These are phyloP conservation scores for Neoscytalidium dimidiatum DNA, from an alignment of 2,329 filamentous ascomycete species.

Conservation along the genomic window DNA sequence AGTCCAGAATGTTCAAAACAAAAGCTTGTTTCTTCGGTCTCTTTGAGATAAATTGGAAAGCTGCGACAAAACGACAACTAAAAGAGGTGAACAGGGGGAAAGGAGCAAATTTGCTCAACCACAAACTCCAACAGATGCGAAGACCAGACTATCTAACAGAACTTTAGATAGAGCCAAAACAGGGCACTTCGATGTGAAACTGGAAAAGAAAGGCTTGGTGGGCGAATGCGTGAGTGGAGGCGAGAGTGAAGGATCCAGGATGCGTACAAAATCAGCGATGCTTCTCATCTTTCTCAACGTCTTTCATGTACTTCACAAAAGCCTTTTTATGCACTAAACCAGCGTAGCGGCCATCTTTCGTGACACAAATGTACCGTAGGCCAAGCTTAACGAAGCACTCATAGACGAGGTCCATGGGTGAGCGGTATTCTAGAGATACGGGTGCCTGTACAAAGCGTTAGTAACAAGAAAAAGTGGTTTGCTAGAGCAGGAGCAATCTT, in stretches of 20 bases:
- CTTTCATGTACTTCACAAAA: slow-evolving; percentile 92
- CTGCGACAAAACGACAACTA: too few species aligned
- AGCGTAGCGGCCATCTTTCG: slow-evolving; percentile 80
- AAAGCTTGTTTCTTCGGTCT: too few species aligned
- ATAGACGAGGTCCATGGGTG: slow-evolving; percentile 92
- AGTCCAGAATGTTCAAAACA: too few species aligned
- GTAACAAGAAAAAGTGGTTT: slow-evolving; percentile 20
- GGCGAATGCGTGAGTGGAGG: background rate
- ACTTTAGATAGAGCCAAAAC: too few species aligned
- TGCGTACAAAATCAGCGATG: background rate
- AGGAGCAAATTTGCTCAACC: background rate
- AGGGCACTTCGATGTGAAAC: background rate
- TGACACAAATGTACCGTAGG: slow-evolving; percentile 86
- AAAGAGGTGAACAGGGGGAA: background rate
- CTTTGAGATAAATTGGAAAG: too few species aligned
- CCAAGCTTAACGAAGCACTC: slow-evolving; percentile 96
- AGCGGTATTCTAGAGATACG: slow-evolving; percentile 82
- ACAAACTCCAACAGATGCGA: background rate
- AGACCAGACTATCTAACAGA: too few species aligned
- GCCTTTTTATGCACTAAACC: slow-evolving; percentile 96
- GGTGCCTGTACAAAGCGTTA: slow-evolving; percentile 60
- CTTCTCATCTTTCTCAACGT: slow-evolving; percentile 62
- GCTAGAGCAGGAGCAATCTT: background rate
- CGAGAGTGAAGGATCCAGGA: background rate
- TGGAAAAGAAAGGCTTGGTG: background rate